These are phyloP conservation scores for Aureobasidium zeae DNA, from an alignment of 2,329 filamentous ascomycete species.

Conservation along the genomic window DNA sequence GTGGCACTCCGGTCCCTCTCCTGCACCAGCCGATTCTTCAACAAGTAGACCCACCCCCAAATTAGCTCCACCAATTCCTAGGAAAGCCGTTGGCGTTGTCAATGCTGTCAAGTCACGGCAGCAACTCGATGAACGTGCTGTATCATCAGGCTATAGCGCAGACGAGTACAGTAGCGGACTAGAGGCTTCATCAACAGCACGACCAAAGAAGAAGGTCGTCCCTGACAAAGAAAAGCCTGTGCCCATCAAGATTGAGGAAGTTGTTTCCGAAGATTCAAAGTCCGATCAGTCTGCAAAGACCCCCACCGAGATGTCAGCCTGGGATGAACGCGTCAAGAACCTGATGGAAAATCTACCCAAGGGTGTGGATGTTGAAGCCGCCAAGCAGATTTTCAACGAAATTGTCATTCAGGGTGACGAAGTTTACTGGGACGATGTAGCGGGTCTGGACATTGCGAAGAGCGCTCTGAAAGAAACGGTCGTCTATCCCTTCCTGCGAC, in stretches of 20 bases:
- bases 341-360: constrained; percentile 70
- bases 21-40: not conserved
- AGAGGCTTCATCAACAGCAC: constrained; percentile 26
- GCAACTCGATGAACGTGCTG: constrained; percentile 24
- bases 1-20: constrained; percentile 7
- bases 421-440: constrained; percentile 89
- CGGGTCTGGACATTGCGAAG: constrained; percentile 83
- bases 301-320: constrained; percentile 38
- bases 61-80: constrained; percentile 24
- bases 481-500: constrained; percentile 90
- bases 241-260: not conserved
- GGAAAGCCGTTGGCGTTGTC: constrained; percentile 31
- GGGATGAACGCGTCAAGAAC: constrained; percentile 52
- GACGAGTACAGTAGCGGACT: constrained; percentile 17
- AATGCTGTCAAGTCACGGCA: constrained; percentile 27
- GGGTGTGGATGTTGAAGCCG: constrained; percentile 72
- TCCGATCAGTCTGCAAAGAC: not conserved
- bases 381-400: constrained; percentile 89
- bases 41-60: constrained; percentile 2
- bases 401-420: constrained; percentile 91
- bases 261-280: not conserved
- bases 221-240: constrained; percentile 1
- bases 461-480: constrained; percentile 88
- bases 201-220: constrained; percentile 28
- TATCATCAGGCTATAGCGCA: constrained; percentile 14